These are phyloP conservation scores for Onygena corvina DNA, from an alignment of 2,329 filamentous ascomycete genomes.

Conservation along the genomic window DNA sequence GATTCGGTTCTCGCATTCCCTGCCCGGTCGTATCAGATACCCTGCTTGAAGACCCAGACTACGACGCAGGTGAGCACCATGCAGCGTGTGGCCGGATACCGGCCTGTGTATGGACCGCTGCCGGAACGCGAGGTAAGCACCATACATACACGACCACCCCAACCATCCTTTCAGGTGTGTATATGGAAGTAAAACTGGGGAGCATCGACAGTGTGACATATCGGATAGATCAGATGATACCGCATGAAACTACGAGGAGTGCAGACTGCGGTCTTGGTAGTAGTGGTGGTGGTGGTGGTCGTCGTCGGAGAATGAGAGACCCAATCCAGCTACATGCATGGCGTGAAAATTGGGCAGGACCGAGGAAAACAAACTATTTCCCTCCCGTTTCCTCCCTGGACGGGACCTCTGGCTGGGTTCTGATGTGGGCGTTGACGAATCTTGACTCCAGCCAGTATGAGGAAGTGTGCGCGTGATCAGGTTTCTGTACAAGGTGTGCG, in stretches of 20 bases:
- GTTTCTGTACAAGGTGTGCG: constrained; percentile 8
- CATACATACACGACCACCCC: no score
- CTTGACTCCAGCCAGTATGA: constrained; percentile 1
- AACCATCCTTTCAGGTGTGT: not conserved
- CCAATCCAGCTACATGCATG: not conserved
- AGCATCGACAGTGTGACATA: not conserved
- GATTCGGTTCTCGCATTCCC: not conserved
- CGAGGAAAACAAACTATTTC: not conserved
- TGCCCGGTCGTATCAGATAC: not conserved
- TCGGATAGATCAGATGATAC: constrained; percentile 4
- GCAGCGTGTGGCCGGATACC: not conserved
- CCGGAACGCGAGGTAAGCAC: not conserved
- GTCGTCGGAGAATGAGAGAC: not conserved
- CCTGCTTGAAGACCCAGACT: not conserved
- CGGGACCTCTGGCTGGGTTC: not conserved
- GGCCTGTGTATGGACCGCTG: not conserved
- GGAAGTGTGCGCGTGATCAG: constrained; percentile 6
- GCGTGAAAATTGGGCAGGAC: not conserved
- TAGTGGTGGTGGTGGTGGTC: no score
- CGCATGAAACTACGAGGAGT: not conserved
- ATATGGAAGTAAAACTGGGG: not conserved
- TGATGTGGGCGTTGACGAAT: constrained; percentile 1
- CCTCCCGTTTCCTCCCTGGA: not conserved
- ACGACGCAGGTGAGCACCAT: not conserved
- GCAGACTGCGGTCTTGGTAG: no score